phyloP scores from a whole-genome alignment of 768 basidiomycete genomes.

The Kondoa subrosea region DNA sequence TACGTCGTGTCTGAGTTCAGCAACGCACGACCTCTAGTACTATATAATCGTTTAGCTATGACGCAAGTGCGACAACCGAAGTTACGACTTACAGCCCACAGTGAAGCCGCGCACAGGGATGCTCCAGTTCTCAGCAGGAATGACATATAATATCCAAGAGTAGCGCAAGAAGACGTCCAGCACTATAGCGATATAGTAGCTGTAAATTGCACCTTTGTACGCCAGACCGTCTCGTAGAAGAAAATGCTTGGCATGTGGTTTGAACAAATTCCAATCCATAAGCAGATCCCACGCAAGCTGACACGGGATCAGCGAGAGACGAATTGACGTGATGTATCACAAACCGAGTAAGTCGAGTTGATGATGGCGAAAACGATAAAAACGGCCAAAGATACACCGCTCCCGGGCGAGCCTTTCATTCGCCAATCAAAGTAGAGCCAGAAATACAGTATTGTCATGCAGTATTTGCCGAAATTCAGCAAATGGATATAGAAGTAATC shows the following conservation, averaged over 20 bases:
- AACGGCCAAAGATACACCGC: slow-evolving; percentile 41
- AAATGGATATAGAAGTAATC: slow-evolving; percentile 49
- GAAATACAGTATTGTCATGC: slow-evolving; percentile 23
- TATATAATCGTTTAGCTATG: neutral
- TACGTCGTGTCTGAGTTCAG: neutral
- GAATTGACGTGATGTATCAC: slow-evolving; percentile 41
- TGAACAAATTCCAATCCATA: slow-evolving; percentile 82
- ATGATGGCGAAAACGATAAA: slow-evolving; percentile 51
- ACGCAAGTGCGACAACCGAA: neutral
- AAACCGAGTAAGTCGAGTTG: slow-evolving; percentile 56
- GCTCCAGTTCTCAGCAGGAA: slow-evolving; percentile 35
- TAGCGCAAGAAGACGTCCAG: slow-evolving; percentile 61
- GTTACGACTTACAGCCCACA: slow-evolving; percentile 32
- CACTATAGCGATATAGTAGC: slow-evolving; percentile 67
- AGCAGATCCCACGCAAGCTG: slow-evolving; percentile 33
- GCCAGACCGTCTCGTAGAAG: slow-evolving; percentile 59
- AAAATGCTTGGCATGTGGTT: slow-evolving; percentile 39
- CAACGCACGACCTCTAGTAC: slow-evolving; percentile 45
- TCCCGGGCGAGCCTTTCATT: slow-evolving; percentile 38
- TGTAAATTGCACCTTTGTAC: slow-evolving; percentile 46
- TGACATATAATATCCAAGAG: slow-evolving; percentile 60
- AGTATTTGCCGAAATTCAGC: slow-evolving; percentile 52
- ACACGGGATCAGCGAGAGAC: neutral
- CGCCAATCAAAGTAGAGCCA: slow-evolving; percentile 62
- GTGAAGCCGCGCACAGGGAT: slow-evolving; percentile 47